Base-by-base conservation (phyloP, 371 early-diverging fungal genomes). In the Mycotypha africana region DNA sequence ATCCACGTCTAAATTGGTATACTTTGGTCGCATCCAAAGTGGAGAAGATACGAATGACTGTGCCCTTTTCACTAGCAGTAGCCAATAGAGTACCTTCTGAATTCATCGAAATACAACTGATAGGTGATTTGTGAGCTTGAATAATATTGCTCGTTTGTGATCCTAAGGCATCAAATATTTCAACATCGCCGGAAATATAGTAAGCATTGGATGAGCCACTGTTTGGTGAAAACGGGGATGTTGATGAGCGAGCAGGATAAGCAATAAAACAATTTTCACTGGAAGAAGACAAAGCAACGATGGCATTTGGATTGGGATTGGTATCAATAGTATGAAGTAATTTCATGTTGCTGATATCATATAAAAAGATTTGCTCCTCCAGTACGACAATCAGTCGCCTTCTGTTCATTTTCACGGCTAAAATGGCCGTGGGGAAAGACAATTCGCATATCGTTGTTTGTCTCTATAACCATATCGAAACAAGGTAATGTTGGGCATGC, bases 321-420 rank as follows among this genome's bases (percentile, higher is more conserved):
- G 95, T 96, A 36, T 97, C 95, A 51, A 97, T 90, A 0, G 93
- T 93, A 55, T 93, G 91, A 35, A 94, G 67, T 7, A 95, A 68
- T 61, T 92, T 93, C 97, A 97, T 97, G 63, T 94, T 97, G 58
- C 85, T 81, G 30, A 95, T 92, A 60, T 97, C 96, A 70, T 91
- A 89, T 12, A 91, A 70, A 50, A 83, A 88, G 23, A 94, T 86
- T 45, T 87, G 87, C 49, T 91, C 92, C 51, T 97, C 96, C 26
- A 96, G 73, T 10, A 92, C 86, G 2, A 95, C 95, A 30, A 92
- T 79, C 14, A 97, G 74, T 19, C 95, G 76, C 56, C 86, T 85
- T 14, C 97, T 77, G 71, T 97, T 97, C 52, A 97, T 80, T 63
- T 94, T 93, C 38, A 97, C 95, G 2, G 92, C 83, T 37, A 97